Evolutionary conservation across 2,329 filamentous ascomycete species (phyloP), one percentile per base, ranked within the genome.

Genomic region (Colletotrichum lentis): DNA sequence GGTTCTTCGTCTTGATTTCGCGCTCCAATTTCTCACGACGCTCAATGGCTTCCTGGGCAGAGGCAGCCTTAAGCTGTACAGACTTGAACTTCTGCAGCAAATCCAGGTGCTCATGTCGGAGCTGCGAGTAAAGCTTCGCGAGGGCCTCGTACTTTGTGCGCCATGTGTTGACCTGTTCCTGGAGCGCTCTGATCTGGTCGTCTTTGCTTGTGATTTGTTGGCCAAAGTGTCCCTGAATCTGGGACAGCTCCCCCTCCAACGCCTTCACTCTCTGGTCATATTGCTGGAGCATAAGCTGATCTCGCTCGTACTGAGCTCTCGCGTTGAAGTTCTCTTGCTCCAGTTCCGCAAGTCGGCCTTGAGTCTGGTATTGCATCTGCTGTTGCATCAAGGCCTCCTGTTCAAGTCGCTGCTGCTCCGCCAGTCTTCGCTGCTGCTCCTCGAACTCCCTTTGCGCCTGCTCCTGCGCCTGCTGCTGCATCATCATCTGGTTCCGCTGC

Each of bases 111-210:
- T 99, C 96, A 72, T 96, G 91, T 60, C 96, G 91, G 70, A 99
- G 84, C 80, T 99, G 96, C 8, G 95, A 97, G 81, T 99, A 99
- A 16, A 99, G 86, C 82, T 98, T 99, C 27, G 96, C 96, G 57
- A 99, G 83, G 0, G 95, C 92, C 78, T 99, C 96, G 76, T 99
- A 99, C 80, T 99, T 99, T 60, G 92, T 91, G 67, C 96, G 88
- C 96, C 96, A 99, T 0, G 94, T 97, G 79, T 97, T 97, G 72
- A 98, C 91, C 80, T 98, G 96, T 80, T 98, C 96, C 76, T 98
- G 96, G 22, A 99, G 83, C 2, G 96, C 90, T 27, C 90, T 86
- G 73, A 99, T 94, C 79, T 98, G 95, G 73, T 98, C 96, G 75
- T 99, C 96, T 77, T 94, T 96, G 76, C 94, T 97, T 43, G 86